Base-by-base conservation (phyloP, 352 stramenopile genomes). In the Globisporangium spiculum region DNA sequence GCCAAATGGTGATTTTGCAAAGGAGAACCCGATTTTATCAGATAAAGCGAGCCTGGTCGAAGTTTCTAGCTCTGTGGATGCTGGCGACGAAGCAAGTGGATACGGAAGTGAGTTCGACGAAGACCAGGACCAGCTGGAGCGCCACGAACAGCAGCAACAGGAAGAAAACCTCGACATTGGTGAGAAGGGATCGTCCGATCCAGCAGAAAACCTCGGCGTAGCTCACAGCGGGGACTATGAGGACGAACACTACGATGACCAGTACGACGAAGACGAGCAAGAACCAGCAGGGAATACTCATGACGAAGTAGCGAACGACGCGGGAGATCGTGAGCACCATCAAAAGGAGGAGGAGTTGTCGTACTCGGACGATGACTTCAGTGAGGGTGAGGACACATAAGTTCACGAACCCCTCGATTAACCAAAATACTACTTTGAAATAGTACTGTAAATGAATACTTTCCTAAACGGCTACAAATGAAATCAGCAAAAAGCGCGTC, bases 51-150 rank as follows among this genome's bases (percentile, higher is more conserved):
- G 27, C 16, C 18, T n/a, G 26, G 26, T 26, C 8, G 46, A 65
- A 20, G 4, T 5, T 12, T 27, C 27, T n/a, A 9, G 20, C 1
- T 7, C 1, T 60, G 24, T 0, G 2, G 34, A 59, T 22, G n/a
- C 46, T 38, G 32, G 58, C n/a, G 66, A 65, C 27, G 53, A 66
- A 8, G 58, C 60, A 20, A 80, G 71, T 26, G 70, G 57, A 3
- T 81, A 81, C 55, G 70, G 65, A 32, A 79, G 75, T 22, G 75
- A 88, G 32, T 89, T 88, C 41, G 70, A 76, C 6, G 75, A 87
- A 22, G 48, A 70, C n/a, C 32, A 55, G 14, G 52, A 66, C 7
- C 48, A 55, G 1, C 9, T 20, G 38, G 26, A 30, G 22, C 8
- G 24, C 26, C 14, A 36, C 58, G 48, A 55, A 2, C 48, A 68